Conservation (phyloP, 176 grass and related monocot genomes). For the Carex pumila region DNA sequence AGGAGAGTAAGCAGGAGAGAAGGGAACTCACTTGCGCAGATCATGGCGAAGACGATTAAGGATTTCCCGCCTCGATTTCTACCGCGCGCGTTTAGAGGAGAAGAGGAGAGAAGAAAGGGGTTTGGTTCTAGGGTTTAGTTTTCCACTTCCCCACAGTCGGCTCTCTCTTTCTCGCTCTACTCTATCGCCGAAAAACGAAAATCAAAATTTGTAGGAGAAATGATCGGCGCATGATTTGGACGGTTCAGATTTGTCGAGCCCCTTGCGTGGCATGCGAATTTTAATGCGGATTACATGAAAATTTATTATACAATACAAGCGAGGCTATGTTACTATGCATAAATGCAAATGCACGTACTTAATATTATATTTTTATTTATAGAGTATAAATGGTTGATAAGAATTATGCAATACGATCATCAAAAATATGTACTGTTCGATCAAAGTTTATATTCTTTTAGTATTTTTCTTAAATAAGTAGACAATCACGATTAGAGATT, state of each 20-base stretch:
- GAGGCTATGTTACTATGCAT: no score
- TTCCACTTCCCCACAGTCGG: background rate
- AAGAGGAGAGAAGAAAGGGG: background rate
- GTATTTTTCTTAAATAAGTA: no score
- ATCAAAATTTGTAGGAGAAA: background rate
- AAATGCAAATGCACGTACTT: no score
- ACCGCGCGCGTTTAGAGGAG: background rate
- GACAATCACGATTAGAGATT: no score
- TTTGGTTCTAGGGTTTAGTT: constrained; percentile 19
- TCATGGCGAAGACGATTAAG: constrained; percentile 39
- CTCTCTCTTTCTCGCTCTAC: background rate
- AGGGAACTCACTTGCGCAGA: constrained; percentile 70
- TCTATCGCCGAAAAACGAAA: background rate
- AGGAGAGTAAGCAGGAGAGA: background rate
- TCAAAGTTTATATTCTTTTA: no score
- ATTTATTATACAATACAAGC: background rate
- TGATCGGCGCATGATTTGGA: background rate
- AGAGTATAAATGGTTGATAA: no score
- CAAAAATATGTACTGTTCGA: no score
- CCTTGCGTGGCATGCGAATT: background rate
- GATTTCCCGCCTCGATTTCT: background rate
- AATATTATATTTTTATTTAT: no score
- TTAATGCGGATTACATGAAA: background rate
- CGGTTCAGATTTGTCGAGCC: background rate
- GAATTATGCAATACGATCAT: no score